Base-by-base conservation (phyloP, 768 basidiomycete genomes). In the Brasilioporus rufonigricans region DNA sequence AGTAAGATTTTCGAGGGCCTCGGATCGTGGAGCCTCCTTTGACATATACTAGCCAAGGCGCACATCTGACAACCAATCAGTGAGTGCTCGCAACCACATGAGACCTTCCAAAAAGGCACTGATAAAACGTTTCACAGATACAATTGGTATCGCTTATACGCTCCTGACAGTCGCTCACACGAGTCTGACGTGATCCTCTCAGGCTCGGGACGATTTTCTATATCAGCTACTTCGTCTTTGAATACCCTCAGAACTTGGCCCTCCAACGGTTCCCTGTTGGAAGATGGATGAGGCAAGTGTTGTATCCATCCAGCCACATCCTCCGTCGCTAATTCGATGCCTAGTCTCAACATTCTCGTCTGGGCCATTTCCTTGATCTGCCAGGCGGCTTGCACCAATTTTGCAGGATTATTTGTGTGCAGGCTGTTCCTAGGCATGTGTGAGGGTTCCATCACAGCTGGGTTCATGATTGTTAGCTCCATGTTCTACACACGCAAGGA, bases 171-270 rank as follows among this genome's bases (percentile, higher is more conserved):
- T 21, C 11, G 1, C 5, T 11, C 4, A 1, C 45, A 36, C 27
- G 19, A 26, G n/a, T 33, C 59, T 58, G 18, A 47, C 19, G n/a
- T 27, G 2, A 5, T 43, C 12, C 26, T 41, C 18, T 26, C 46
- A 87, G 86, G 87, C 80, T 89, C 9, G 87, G 87, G 14, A 88
- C 87, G 5, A 80, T 89, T 35, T 88, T 88, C 65, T 89, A 89
- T 61, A 65, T 89, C 47, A 81, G 83, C 62, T 89, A 88, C 61
- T 77, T 89, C 12, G 61, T 75, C 10, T 89, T 90, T 58, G 86
- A 88, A 61, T 87, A 85, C 59, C 88, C 87, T 1, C 88, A 88
- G 65, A 89, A 88, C 61, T 68, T 88, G 10, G 84, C 81, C 0
- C 73, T 90, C 6, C 87, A 89, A 59, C 77, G 80, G 18, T 88